Conservation (phyloP, 1,139 yeast genomes). For the Scheffersomyces titani region DNA sequence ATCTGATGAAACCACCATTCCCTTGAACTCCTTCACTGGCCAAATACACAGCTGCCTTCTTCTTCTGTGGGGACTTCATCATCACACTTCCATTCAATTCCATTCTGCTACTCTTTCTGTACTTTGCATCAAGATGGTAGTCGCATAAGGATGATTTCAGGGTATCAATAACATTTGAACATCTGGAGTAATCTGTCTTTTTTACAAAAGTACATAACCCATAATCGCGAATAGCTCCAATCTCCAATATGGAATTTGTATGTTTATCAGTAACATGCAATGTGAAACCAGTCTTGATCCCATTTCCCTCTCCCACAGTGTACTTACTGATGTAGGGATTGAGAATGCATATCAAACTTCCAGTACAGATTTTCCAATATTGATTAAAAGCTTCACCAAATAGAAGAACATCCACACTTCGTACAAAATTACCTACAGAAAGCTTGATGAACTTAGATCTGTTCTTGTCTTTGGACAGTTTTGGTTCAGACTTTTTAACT, state of each 20-base stretch:
- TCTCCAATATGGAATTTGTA: slow-evolving; percentile 59
- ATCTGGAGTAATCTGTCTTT: slow-evolving; percentile 45
- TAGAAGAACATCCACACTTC: slow-evolving; percentile 58
- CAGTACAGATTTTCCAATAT: slow-evolving; percentile 72
- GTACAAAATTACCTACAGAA: slow-evolving; percentile 65
- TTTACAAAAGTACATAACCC: slow-evolving; percentile 63
- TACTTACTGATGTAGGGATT: slow-evolving; percentile 61
- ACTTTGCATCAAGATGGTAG: slow-evolving; percentile 64
- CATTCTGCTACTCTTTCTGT: slow-evolving; percentile 57
- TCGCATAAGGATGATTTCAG: slow-evolving; percentile 60
- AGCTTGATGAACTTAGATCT: slow-evolving; percentile 58
- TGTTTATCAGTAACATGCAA: slow-evolving; percentile 53
- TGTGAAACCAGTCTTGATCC: slow-evolving; percentile 49
- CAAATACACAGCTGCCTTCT: slow-evolving; percentile 25
- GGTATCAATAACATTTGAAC: slow-evolving; percentile 62
- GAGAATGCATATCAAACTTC: slow-evolving; percentile 71
- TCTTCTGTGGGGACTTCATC: slow-evolving; percentile 34
- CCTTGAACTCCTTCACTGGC: slow-evolving; percentile 14
- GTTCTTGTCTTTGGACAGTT: slow-evolving; percentile 37
- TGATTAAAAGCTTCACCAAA: slow-evolving; percentile 68
- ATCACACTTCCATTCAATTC: slow-evolving; percentile 69
- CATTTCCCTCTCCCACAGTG: slow-evolving; percentile 2
- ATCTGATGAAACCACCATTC: slow-evolving; percentile 6
- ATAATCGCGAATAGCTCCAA: slow-evolving; percentile 72
- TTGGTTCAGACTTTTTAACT: slow-evolving; percentile 56